Percentiles rank a stretch among this genome's conserved stretches.
phyloP scores from a whole-genome alignment of 169 alveolate species.

The Plasmodium fragile region DNA sequence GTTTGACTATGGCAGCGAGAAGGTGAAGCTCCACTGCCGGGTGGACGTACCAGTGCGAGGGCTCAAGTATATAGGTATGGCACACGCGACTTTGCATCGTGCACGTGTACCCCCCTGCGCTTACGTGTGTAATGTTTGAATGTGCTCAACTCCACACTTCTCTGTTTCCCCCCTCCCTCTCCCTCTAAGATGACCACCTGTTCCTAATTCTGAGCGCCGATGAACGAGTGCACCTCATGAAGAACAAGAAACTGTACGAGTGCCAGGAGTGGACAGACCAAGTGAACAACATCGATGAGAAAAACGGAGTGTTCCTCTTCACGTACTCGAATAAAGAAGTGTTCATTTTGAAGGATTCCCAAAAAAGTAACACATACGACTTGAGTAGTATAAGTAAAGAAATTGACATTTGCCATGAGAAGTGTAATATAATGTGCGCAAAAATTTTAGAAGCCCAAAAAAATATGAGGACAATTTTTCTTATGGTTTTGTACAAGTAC shows the following conservation, averaged over 20 bases:
- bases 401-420: slow-evolving; percentile 20
- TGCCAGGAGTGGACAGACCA: slow-evolving; percentile 11
- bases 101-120: background rate
- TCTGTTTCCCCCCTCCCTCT: background rate
- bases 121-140: background rate
- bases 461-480: slow-evolving; percentile 34
- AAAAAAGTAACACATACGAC: slow-evolving; percentile 13
- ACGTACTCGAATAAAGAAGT: slow-evolving; percentile 33
- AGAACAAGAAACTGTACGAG: slow-evolving; percentile 17
- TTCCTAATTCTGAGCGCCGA: slow-evolving; percentile 25
- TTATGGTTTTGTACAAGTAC: slow-evolving; percentile 56
- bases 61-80: slow-evolving; percentile 43
- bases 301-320: slow-evolving; percentile 50
- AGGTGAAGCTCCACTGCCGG: slow-evolving; percentile 21
- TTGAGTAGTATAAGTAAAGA: slow-evolving; percentile 27
- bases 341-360: slow-evolving; percentile 40
- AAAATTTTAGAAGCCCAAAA: slow-evolving; percentile 43
- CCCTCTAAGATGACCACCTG: slow-evolving; percentile 4
- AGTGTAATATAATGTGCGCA: slow-evolving; percentile 59
- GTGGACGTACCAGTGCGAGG: background rate
- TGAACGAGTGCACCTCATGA: slow-evolving; percentile 17
- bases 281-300: slow-evolving; percentile 55
- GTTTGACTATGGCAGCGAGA: slow-evolving; percentile 58
- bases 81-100: background rate
- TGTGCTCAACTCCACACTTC: background rate